Evolutionary conservation across 768 basidiomycete species (phyloP).

Genomic region (Kwoniella europaea): DNA sequence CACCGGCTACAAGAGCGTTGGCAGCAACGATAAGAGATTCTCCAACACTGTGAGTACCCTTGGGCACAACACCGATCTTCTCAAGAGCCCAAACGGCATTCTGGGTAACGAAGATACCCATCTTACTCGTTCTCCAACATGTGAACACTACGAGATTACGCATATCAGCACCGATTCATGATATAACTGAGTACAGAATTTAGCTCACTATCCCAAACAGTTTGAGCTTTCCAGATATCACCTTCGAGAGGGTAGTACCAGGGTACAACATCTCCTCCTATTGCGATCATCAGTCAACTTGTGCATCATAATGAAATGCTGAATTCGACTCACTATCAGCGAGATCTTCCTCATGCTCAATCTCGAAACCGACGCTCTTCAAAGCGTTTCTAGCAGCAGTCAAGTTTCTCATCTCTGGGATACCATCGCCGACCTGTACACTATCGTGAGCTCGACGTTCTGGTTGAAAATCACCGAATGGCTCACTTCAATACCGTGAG

Average conservation of each 20-base stretch:
- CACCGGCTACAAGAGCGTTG: conserved; percentile 78
- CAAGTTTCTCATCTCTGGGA: conserved; percentile 92
- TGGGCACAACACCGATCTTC: conserved; percentile 77
- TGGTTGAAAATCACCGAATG: no score
- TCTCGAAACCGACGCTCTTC: conserved; percentile 78
- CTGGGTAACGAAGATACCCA: conserved; percentile 82
- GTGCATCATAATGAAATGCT: conserved; percentile 12
- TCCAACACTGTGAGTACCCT: conserved; percentile 88
- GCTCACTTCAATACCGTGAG: conserved; percentile 76
- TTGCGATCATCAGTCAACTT: neutral
- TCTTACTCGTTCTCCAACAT: conserved; percentile 82
- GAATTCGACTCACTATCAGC: conserved; percentile 78
- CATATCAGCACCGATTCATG: conserved; percentile 1
- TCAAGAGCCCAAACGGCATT: conserved; percentile 78
- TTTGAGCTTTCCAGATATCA: conserved; percentile 89
- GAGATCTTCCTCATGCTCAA: conserved; percentile 91
- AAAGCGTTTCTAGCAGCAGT: conserved; percentile 74
- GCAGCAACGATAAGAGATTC: conserved; percentile 85
- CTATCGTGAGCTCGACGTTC: neutral
- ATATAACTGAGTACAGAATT: neutral
- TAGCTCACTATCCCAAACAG: conserved; percentile 74
- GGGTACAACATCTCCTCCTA: conserved; percentile 59
- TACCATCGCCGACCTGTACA: conserved; percentile 79
- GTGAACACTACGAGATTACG: conserved; percentile 50
- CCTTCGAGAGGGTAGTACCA: conserved; percentile 99